These are phyloP conservation scores for Penicillium maclennaniae DNA, from an alignment of 495 filamentous ascomycete species.

Conservation along the genomic window DNA sequence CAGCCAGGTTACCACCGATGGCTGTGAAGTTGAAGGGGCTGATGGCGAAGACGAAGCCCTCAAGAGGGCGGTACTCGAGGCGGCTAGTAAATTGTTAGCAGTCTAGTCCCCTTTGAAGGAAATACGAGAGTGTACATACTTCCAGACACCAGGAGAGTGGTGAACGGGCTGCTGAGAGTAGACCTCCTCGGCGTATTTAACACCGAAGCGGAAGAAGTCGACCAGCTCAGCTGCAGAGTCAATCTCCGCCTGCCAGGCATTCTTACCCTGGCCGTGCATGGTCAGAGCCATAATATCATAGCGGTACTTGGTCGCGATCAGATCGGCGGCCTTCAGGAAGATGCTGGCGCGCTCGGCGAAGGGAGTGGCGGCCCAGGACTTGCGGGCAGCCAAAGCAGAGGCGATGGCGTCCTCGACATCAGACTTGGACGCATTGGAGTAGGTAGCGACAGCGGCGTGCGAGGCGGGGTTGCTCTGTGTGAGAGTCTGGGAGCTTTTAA, in stretches of 20 bases:
- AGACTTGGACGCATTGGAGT: slow-evolving; percentile 67
- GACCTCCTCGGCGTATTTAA: slow-evolving; percentile 81
- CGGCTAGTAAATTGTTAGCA: slow-evolving; percentile 39
- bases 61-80: slow-evolving; percentile 75
- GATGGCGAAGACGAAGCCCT: slow-evolving; percentile 84
- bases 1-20: slow-evolving; percentile 76
- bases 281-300: slow-evolving; percentile 92
- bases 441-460: slow-evolving; percentile 72
- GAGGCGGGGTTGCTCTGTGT: slow-evolving; percentile 72
- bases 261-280: slow-evolving; percentile 93
- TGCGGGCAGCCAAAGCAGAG: slow-evolving; percentile 75
- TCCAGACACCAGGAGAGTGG: slow-evolving; percentile 76
- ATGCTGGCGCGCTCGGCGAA: slow-evolving; percentile 89
- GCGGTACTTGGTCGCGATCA: slow-evolving; percentile 84
- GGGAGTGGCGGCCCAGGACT: slow-evolving; percentile 72
- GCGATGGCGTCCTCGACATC: slow-evolving; percentile 75
- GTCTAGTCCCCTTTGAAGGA: neutral
- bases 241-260: slow-evolving; percentile 95
- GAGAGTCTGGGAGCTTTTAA: slow-evolving; percentile 34
- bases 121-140: slow-evolving; percentile 38
- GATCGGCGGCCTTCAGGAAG: slow-evolving; percentile 89
- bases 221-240: slow-evolving; percentile 87
- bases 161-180: slow-evolving; percentile 79
- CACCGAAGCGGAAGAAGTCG: slow-evolving; percentile 86
- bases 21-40: slow-evolving; percentile 89